Evolutionary conservation across 2,329 filamentous ascomycete species (phyloP).

Genomic region (Penicillium sp.): DNA sequence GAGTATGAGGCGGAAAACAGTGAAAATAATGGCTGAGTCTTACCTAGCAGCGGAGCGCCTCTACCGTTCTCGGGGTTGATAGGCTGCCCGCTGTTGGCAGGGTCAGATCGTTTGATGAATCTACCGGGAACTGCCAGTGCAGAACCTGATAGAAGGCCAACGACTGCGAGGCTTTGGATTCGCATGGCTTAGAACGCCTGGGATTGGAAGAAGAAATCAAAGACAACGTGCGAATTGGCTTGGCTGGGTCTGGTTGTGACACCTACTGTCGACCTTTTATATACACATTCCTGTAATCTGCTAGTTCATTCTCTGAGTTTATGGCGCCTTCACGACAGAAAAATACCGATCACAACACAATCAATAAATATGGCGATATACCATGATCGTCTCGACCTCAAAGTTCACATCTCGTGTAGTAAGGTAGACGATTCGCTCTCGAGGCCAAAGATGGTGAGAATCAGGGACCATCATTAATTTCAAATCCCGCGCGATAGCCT

Average conservation of each 20-base stretch:
- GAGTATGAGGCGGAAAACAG: not conserved
- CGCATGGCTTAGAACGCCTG: slow-evolving; percentile 15
- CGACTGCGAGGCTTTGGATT: slow-evolving; percentile 16
- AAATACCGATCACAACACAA: slow-evolving; percentile 8
- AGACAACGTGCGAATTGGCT: not conserved
- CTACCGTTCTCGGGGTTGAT: slow-evolving; percentile 59
- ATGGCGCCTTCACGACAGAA: not conserved
- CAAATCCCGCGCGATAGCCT: not conserved
- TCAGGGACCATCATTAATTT: not conserved
- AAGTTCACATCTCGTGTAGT: not conserved
- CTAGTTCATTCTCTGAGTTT: not conserved
- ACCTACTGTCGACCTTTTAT: not conserved
- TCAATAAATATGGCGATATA: slow-evolving; percentile 14
- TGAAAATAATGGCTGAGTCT: slow-evolving; percentile 8
- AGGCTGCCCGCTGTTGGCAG: slow-evolving; percentile 55
- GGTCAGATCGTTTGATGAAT: slow-evolving; percentile 36
- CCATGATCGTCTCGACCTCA: not conserved
- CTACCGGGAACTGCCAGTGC: slow-evolving; percentile 17
- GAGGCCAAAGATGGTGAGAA: slow-evolving; percentile 11
- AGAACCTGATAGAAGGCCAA: slow-evolving; percentile 22
- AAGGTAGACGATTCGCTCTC: not conserved
- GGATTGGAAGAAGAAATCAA: not conserved
- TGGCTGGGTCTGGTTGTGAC: not conserved
- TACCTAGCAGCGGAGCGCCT: slow-evolving; percentile 62
- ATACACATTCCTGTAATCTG: not conserved